These are phyloP conservation scores for Crinitomyces ghanaensis DNA, from an alignment of 805 yeast genomes.

Conservation along the genomic window DNA sequence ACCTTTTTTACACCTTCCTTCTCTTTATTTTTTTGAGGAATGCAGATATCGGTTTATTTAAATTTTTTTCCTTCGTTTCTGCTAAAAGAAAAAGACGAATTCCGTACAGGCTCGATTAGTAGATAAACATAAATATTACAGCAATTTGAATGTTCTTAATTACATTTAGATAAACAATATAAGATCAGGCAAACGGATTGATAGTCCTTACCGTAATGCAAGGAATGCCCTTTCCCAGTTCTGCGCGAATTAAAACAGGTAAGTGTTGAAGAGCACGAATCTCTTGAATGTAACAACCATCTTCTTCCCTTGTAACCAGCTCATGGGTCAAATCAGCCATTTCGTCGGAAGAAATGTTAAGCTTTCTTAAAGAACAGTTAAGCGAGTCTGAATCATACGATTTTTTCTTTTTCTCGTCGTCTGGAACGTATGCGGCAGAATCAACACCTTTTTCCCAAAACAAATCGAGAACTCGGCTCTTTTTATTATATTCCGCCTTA, in stretches of 20 bases:
- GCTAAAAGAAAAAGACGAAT: too few relatives aligned
- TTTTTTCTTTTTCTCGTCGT: slow-evolving; percentile 76
- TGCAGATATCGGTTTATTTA: too few relatives aligned
- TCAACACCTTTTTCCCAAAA: slow-evolving; percentile 92
- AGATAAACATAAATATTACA: too few relatives aligned
- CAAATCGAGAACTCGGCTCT: slow-evolving; percentile 55
- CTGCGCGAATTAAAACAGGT: slow-evolving; percentile 81
- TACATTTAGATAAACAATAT: too few relatives aligned
- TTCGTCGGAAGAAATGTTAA: not conserved
- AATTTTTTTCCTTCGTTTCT: too few relatives aligned
- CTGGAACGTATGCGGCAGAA: slow-evolving; percentile 81
- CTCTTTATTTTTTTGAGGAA: too few relatives aligned
- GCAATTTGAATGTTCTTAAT: too few relatives aligned
- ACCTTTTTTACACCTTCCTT: too few relatives aligned
- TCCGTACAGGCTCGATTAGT: too few relatives aligned
- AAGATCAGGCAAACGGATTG: slow-evolving; percentile 74
- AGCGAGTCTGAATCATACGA: slow-evolving; percentile 61
- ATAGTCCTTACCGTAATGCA: slow-evolving; percentile 85
- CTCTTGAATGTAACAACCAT: slow-evolving; percentile 61
- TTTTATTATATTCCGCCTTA: slow-evolving; percentile 83
- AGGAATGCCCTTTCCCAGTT: slow-evolving; percentile 91
- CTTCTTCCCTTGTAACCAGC: slow-evolving; percentile 51
- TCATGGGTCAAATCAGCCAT: slow-evolving; percentile 40
- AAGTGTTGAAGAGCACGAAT: slow-evolving; percentile 65
- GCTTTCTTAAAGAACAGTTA: not conserved